Evolutionary conservation across 805 yeast species (phyloP), one percentile per base, ranked within the genome.

Genomic region (Schwanniomyces yamadae): DNA sequence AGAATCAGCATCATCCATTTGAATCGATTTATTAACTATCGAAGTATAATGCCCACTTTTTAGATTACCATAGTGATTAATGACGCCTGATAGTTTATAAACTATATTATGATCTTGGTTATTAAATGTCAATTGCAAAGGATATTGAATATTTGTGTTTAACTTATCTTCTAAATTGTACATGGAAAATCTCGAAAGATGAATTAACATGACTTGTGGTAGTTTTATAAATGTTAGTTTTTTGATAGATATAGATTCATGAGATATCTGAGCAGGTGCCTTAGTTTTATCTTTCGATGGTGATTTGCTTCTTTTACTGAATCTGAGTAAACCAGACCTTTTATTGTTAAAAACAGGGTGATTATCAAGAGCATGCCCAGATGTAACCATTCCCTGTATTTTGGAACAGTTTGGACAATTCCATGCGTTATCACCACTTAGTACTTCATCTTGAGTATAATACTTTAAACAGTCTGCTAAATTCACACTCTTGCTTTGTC

Each of bases 401-500:
- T 72, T 61, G 34, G 57, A 59, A 61, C 95, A 84, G 36, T 78
- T 75, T 6, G 93, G 90, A 63, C 95, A 84, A 44, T 81, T 76
- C 95, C 95, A 84, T 1, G 93, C 86, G 59, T 84, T 84, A 5
- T 81, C 90, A 17, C 87, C 83, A n/a, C 69, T 64, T 34, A 84
- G 58, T 3, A 79, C 67, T 54, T 84, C 95, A 40, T 78, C 80
- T 35, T 71, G 66, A 0, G 84, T 76, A 50, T 77, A 83, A 51
- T 79, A 67, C 21, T 67, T 60, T 28, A 84, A 73, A 46, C 89
- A 78, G 38, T 83, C 87, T 30, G 82, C 77, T 36, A 84, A 55
- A 33, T 72, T 66, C 11, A 73, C 69, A 3, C 42, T 41, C 7
- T 42, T 42, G 12, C 40, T 28, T 21, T 61, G 58, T 32, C 49